These are phyloP conservation scores for Candida qinlingensis DNA, from an alignment of 805 yeast species.

Conservation along the genomic window DNA sequence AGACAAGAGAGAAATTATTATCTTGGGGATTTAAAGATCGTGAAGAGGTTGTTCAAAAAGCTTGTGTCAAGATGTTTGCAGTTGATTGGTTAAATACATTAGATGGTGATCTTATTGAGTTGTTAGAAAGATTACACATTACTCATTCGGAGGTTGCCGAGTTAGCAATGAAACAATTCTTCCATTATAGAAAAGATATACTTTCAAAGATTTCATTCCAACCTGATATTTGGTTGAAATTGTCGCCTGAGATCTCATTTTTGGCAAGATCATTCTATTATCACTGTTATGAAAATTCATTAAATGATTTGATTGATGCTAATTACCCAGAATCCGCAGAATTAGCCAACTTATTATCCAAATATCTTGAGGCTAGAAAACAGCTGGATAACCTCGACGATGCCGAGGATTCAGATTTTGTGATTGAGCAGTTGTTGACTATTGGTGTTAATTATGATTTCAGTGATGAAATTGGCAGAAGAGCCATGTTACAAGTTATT, in stretches of 20 bases:
- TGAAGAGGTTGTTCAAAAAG: conserved; percentile 64
- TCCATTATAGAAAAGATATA: conserved; percentile 58
- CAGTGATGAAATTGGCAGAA: conserved; percentile 86
- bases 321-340: conserved; percentile 76
- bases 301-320: conserved; percentile 52
- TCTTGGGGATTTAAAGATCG: conserved; percentile 87
- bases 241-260: conserved; percentile 73
- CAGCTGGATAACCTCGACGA: conserved; percentile 30
- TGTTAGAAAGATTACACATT: conserved; percentile 69
- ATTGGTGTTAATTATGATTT: conserved; percentile 73
- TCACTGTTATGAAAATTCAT: conserved; percentile 51
- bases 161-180: conserved; percentile 57
- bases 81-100: conserved; percentile 66
- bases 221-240: conserved; percentile 59
- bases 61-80: conserved; percentile 68
- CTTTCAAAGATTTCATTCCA: conserved; percentile 54
- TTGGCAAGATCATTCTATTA: conserved; percentile 62
- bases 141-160: conserved; percentile 64
- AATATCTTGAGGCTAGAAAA: conserved; percentile 48
- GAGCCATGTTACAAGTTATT: conserved; percentile 59
- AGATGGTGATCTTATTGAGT: conserved; percentile 63
- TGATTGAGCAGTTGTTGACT: conserved; percentile 65
- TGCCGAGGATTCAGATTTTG: conserved; percentile 58
- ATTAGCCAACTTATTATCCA: conserved; percentile 53
- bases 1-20: conserved; percentile 59